Evolutionary conservation across 129 eudicot species (phyloP).

Genomic region (Artemisia argyi): DNA sequence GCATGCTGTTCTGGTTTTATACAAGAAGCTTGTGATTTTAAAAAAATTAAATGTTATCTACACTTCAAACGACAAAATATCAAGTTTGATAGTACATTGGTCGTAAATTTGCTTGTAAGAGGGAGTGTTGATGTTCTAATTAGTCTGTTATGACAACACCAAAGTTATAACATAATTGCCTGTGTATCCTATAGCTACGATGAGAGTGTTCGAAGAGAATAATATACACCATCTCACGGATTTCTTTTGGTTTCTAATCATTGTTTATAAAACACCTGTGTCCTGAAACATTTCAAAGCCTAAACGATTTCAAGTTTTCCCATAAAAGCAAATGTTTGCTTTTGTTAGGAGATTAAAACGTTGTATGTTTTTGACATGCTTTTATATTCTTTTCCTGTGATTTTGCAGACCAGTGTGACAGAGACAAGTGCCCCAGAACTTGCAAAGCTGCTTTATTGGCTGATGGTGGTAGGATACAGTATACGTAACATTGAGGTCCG

Average conservation of each 20-base stretch:
- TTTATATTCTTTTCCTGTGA: not conserved
- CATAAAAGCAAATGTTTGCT: not conserved
- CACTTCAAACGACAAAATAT: no score
- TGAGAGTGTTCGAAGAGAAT: no score
- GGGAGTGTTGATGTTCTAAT: no score
- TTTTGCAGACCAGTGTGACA: slow-evolving; percentile 66
- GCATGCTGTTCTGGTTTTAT: not conserved
- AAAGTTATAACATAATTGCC: no score
- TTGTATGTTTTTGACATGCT: not conserved
- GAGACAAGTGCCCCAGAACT: slow-evolving; percentile 94
- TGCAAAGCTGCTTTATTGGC: slow-evolving; percentile 88
- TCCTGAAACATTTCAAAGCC: not conserved
- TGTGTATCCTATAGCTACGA: no score
- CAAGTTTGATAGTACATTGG: no score
- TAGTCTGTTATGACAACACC: no score
- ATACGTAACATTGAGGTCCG: slow-evolving; percentile 96
- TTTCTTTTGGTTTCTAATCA: not conserved
- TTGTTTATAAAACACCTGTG: not conserved
- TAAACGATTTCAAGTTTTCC: not conserved
- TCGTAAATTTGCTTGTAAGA: no score
- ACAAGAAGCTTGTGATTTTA: no score
- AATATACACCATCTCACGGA: not conserved
- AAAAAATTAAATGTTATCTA: no score
- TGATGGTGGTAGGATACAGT: slow-evolving; percentile 97
- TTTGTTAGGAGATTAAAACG: no score